Conservation (phyloP, 345 rosid genomes). For the Crucihimalaya himalaica region DNA sequence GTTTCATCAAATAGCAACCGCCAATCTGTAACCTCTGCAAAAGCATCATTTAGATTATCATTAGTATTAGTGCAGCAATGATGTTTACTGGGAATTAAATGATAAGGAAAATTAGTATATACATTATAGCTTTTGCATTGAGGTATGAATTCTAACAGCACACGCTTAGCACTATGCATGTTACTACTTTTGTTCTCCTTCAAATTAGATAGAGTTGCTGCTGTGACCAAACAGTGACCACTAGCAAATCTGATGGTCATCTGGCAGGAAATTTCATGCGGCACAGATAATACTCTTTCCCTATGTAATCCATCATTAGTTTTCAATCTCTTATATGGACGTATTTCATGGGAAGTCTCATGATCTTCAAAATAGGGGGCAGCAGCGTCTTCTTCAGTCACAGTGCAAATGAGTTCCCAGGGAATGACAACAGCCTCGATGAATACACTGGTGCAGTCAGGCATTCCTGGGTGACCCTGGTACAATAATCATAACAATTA, state of each 20-base stretch:
- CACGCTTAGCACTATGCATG: constrained; percentile 46
- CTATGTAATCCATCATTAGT: constrained; percentile 30
- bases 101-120: constrained; percentile 29
- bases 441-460: constrained; percentile 46
- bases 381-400: constrained; percentile 44
- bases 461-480: constrained; percentile 47
- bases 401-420: constrained; percentile 65
- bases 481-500: constrained; percentile 37
- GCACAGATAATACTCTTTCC: constrained; percentile 26
- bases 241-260: constrained; percentile 50
- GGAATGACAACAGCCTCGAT: constrained; percentile 75
- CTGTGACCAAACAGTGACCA: constrained; percentile 27
- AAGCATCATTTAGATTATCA: neutral
- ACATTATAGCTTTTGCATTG: constrained; percentile 34
- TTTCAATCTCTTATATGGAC: constrained; percentile 58
- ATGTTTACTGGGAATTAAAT: neutral
- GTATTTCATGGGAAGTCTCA: constrained; percentile 33
- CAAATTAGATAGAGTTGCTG: constrained; percentile 49
- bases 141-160: constrained; percentile 62
- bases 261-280: constrained; percentile 50
- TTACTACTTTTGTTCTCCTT: constrained; percentile 40
- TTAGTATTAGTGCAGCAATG: constrained; percentile 2
- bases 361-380: constrained; percentile 29
- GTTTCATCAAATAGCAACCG: constrained; percentile 63
- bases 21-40: constrained; percentile 76